Conservation (phyloP, 202 grass and related monocot species). For the Saccharum hybrid region DNA sequence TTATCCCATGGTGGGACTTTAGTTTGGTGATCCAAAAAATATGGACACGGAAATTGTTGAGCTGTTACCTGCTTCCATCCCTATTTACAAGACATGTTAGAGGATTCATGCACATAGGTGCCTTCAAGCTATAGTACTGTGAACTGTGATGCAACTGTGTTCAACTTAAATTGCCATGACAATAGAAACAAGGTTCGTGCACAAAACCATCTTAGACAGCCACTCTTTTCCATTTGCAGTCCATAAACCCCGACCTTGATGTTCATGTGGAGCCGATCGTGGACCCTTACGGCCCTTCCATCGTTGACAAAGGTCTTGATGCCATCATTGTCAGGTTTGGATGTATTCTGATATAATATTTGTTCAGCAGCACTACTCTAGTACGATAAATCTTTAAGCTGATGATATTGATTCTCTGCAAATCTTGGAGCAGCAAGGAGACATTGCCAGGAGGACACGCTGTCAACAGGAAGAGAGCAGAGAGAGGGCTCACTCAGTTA, state of each 20-base stretch:
- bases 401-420: neutral
- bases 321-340: slow-evolving; percentile 89
- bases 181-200: neutral
- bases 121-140: neutral
- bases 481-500: slow-evolving; percentile 70
- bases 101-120: too few species aligned
- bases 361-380: neutral
- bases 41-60: too few species aligned
- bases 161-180: neutral
- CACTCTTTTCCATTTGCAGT: slow-evolving; percentile 49
- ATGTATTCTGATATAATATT: neutral
- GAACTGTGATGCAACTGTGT: neutral
- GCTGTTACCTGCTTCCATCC: too few species aligned
- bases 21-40: too few species aligned
- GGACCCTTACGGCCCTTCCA: slow-evolving; percentile 86
- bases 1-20: too few species aligned
- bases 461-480: slow-evolving; percentile 86
- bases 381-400: neutral
- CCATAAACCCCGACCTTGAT: slow-evolving; percentile 61
- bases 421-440: slow-evolving; percentile 70
- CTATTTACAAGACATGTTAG: too few species aligned
- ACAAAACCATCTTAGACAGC: neutral
- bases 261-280: slow-evolving; percentile 74
- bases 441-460: slow-evolving; percentile 74
- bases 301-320: slow-evolving; percentile 67